A percentile compares a stretch with the other conserved stretches of the same genome.
Evolutionary conservation across 495 filamentous ascomycete genomes (phyloP).

Genomic region (Elaphomyces granulatus): DNA sequence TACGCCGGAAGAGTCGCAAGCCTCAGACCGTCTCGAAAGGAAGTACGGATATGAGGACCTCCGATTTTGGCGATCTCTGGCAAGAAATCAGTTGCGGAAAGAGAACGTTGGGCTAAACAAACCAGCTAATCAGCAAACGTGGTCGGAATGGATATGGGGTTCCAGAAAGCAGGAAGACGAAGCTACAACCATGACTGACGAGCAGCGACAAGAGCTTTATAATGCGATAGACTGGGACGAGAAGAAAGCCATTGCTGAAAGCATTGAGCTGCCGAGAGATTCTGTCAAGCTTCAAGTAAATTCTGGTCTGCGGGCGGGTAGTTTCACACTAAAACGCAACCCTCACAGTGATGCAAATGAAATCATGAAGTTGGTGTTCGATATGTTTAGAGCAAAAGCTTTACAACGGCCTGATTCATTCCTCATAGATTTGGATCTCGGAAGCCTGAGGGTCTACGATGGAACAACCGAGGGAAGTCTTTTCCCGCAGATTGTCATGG

Average conservation of each 20-base stretch:
- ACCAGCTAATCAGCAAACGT: constrained; percentile 50
- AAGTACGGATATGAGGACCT: constrained; percentile 92
- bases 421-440: constrained; percentile 74
- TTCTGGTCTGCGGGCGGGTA: constrained; percentile 76
- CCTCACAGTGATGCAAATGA: constrained; percentile 68
- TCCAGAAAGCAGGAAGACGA: constrained; percentile 54
- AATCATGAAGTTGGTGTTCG: constrained; percentile 80
- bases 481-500: constrained; percentile 83
- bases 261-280: constrained; percentile 78
- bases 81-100: constrained; percentile 85
- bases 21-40: constrained; percentile 62
- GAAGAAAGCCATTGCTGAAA: constrained; percentile 75
- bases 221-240: constrained; percentile 97
- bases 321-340: constrained; percentile 80
- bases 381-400: constrained; percentile 78
- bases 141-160: constrained; percentile 81
- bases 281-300: constrained; percentile 86
- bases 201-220: constrained; percentile 92
- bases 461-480: constrained; percentile 83
- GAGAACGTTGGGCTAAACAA: constrained; percentile 78
- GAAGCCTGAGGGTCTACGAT: constrained; percentile 86
- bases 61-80: constrained; percentile 89
- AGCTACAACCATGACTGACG: constrained; percentile 73
- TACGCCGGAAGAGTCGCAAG: constrained; percentile 49
- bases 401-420: constrained; percentile 82